A percentile compares a stretch with the other conserved stretches of the same genome.
Evolutionary conservation across 768 basidiomycete genomes (phyloP).

Genomic region (Austroboletus festivus): DNA sequence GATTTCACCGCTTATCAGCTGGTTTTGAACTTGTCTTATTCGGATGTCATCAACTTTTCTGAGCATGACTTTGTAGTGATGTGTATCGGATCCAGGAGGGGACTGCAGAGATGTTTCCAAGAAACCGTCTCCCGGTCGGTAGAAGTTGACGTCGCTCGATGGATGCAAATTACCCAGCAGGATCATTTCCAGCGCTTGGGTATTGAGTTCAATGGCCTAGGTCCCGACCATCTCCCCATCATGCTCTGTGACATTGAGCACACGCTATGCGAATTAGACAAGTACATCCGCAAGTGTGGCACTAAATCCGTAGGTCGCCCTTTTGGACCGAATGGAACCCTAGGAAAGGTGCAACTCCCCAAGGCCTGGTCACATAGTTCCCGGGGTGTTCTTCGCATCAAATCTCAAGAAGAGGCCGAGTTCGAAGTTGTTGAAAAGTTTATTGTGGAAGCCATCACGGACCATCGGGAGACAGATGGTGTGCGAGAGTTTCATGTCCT

Average conservation of each 20-base stretch:
- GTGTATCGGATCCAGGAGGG: conserved; percentile 64
- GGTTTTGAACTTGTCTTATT: conserved; percentile 57
- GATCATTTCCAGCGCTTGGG: conserved; percentile 61
- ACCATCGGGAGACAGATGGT: conserved; percentile 36
- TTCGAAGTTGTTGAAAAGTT: conserved; percentile 39
- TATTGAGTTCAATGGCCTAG: conserved; percentile 49
- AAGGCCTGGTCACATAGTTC: conserved; percentile 55
- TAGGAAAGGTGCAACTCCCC: conserved; percentile 38
- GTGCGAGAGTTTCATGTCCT: conserved; percentile 45
- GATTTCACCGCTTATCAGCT: conserved; percentile 72
- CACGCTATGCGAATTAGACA: conserved; percentile 74
- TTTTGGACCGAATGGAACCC: conserved; percentile 33
- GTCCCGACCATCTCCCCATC: conserved; percentile 48
- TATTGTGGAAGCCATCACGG: conserved; percentile 38
- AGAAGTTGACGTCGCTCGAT: conserved; percentile 60
- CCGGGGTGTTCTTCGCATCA: conserved; percentile 42
- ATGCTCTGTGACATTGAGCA: conserved; percentile 75
- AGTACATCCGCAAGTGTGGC: conserved; percentile 55
- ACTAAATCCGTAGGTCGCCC: conserved; percentile 31
- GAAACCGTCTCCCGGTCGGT: conserved; percentile 37
- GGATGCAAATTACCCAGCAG: conserved; percentile 57
- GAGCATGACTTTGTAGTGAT: conserved; percentile 67
- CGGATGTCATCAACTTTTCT: conserved; percentile 55
- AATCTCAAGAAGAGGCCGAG: conserved; percentile 32
- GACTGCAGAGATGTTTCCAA: conserved; percentile 69